Base-by-base conservation (phyloP, 495 filamentous ascomycete genomes). In the Neurospora sp. region DNA sequence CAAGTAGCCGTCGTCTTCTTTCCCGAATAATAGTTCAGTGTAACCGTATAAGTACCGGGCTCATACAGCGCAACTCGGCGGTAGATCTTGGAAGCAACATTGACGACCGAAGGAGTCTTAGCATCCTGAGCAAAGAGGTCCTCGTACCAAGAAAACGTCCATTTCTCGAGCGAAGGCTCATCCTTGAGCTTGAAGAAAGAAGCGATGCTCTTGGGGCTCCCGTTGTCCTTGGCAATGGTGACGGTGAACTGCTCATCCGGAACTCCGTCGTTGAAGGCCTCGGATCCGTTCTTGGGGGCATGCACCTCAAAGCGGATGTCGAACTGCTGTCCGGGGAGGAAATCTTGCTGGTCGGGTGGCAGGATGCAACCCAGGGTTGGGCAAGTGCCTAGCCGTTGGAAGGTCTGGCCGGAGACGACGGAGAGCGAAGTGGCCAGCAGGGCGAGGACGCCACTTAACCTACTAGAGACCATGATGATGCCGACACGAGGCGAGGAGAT, bases 251-350 rank as follows among this genome's bases (percentile, higher is more conserved):
- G 84, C 48, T 88, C 82, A 76, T 93, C 91, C 7, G 90, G 88
- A 53, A 80, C 78, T 42, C 85, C 85, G 69, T 85, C 82, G 68
- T 84, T 87, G 72, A 84, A 87, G 14, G 89, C 89, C 79, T 93
- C 89, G 27, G 89, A 91, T 44, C 91, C 91, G 80, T 93, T 93
- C 78, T 90, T 82, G 2, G 91, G 91, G 4, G 91, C 91, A 75
- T 93, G 91, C 41, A 93, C 87, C 79, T 93, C 91, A 37, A 93
- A 85, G 35, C 91, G 89, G 72, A 93, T 88, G 78, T 93, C 91
- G 76, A 93, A 93, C 76, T 86, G 88, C 78, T 92, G 90, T 37
- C 91, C 91, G 3, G 91, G 85, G 0, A 93, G 84, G 83, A 93
- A 93, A 75, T 93, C 91, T 42, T 87, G 88, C 85, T 92, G 91